A percentile compares a stretch with the other conserved stretches of the same genome.
phyloP scores from a whole-genome alignment of 106 monocot species.

The Platanthera guangdongensis region DNA sequence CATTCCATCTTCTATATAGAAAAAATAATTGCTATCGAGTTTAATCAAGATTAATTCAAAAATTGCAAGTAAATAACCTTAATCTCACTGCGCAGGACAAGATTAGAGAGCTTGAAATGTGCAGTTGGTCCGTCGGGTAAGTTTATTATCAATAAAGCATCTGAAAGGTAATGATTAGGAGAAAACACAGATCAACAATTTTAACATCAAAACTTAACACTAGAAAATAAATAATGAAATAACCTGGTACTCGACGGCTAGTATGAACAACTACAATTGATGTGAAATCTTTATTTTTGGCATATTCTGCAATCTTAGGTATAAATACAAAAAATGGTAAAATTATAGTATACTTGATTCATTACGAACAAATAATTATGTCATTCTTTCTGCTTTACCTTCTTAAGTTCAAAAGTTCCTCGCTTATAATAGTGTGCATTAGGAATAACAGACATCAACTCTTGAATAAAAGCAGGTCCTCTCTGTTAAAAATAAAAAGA shows the following conservation, averaged over 20 bases:
- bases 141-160: slow-evolving; percentile 54
- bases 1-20: background rate
- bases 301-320: slow-evolving; percentile 77
- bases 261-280: slow-evolving; percentile 75
- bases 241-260: slow-evolving; percentile 86
- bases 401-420: slow-evolving; percentile 92
- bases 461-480: slow-evolving; percentile 88
- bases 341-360: background rate
- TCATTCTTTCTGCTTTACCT: slow-evolving; percentile 26
- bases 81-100: slow-evolving; percentile 75
- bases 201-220: background rate
- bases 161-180: slow-evolving; percentile 19
- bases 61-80: slow-evolving; percentile 26
- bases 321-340: background rate
- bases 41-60: background rate
- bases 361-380: background rate
- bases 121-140: slow-evolving; percentile 91
- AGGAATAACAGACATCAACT: slow-evolving; percentile 70
- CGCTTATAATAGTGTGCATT: slow-evolving; percentile 83
- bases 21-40: background rate
- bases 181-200: background rate
- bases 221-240: background rate
- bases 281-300: slow-evolving; percentile 80
- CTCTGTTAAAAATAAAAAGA: slow-evolving; percentile 37
- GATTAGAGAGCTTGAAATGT: slow-evolving; percentile 86